These are phyloP conservation scores for Paecilomyces niveus DNA, from an alignment of 2,329 filamentous ascomycete species.

Conservation along the genomic window DNA sequence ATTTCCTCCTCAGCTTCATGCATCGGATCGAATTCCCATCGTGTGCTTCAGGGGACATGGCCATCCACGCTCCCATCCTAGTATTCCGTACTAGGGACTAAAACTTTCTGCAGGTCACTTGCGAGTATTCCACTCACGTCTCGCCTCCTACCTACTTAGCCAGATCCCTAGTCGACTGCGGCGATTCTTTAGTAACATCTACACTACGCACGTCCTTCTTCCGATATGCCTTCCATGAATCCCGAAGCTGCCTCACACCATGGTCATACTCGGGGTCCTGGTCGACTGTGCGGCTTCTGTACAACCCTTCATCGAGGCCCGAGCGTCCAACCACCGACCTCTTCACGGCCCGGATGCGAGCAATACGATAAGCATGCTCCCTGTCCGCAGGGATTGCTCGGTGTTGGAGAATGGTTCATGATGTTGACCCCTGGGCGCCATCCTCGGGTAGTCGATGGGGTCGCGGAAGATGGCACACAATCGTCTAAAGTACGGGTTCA, in stretches of 20 bases:
- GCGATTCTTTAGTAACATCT: background rate
- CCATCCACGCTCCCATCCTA: background rate
- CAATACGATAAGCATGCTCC: background rate
- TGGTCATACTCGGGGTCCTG: background rate
- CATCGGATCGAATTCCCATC: background rate
- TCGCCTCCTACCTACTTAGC: background rate
- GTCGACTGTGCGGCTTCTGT: background rate
- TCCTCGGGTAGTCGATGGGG: background rate
- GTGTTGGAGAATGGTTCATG: background rate
- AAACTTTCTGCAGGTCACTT: background rate
- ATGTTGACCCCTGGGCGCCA: background rate
- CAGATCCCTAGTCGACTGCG: background rate
- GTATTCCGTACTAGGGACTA: background rate
- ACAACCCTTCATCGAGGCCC: background rate
- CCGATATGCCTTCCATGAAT: background rate
- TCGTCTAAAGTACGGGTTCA: background rate
- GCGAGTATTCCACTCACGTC: background rate
- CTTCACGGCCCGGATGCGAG: background rate
- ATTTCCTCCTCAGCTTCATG: background rate
- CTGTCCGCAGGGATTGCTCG: background rate
- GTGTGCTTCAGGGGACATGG: background rate
- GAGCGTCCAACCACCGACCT: background rate
- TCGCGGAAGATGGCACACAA: background rate
- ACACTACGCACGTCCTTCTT: background rate
- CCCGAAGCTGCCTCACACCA: background rate